Base-by-base conservation (phyloP, 768 basidiomycete genomes). In the Paxillus rubicundulus region DNA sequence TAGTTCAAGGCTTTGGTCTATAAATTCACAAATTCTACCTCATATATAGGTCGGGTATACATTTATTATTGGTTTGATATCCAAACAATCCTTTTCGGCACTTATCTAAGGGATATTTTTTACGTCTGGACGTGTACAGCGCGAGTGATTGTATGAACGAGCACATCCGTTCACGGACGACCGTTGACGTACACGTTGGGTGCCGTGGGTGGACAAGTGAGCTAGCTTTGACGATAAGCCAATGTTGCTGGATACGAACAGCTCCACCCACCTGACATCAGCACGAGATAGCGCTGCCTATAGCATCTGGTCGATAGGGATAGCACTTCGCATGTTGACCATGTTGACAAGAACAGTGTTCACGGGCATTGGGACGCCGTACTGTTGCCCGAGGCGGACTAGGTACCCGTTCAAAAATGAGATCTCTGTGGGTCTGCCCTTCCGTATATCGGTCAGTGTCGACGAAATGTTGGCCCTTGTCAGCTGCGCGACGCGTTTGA, bases 341-440 rank as follows among this genome's bases (percentile, higher is more conserved):
- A 90, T 72, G 47, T 82, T 72, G 34, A 77, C 63, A 43, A 91
- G 72, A n/a, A 74, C 71, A 2, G 75, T 65, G 50, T 76, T 88
- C 21, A 78, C 74, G 5, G 83, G 82, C 63, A 85, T 87, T 16
- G 70, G 67, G 28, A 93, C 72, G 6, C 73, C 70, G 58, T 86
- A 79, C 36, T 74, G 67, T 43, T 70, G 59, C 21, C 87, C 95
- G 8, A 92, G 70, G 8, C 72, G 70, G 27, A 84, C 63, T 45
- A 98, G 68, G 66, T 93, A 91, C 5, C 95, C 94, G 54, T 90
- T 93, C 61, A 97, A 74, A 61, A 74, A 89, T 16, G 87, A 81
- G 20, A 98, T 79, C 72, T 98, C 94, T 0, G 92, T 94, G 5
- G 63, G 55, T 47, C 73, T 72, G 39, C 85, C 85, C 30, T 70